Evolutionary conservation across 495 filamentous ascomycete genomes (phyloP), one percentile per base, ranked within the genome.

Genomic region (Filosporella fistucella): DNA sequence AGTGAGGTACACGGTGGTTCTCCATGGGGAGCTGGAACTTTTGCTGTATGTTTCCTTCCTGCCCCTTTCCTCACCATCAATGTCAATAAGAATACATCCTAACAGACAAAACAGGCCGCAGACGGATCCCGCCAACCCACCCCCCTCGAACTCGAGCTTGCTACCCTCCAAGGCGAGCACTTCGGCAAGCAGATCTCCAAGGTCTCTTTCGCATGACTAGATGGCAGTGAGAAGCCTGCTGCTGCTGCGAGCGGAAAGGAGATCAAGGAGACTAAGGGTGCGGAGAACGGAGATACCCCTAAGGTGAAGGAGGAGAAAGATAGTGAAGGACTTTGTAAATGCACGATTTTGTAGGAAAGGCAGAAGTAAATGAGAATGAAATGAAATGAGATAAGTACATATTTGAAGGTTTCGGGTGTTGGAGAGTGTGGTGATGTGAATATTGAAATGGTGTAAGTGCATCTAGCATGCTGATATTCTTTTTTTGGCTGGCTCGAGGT

Each of bases 1-100:
- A 51, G 62, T 13, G 88, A 95, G 73, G 75, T 89, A 42, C 86
- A 84, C 63, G 93, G 93, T 58, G 94, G 93, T 26, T 77, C 74
- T 50, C 74, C 93, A 16, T 98, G 94, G 93, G 93, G 93, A 58
- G 91, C 93, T 28, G 93, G 93, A 63, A 96, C 93, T 40, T 91
- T 96, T 58, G 74, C 91, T 49, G 84, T 81, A 47, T 47, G 57
- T 52, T n/a, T n/a, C n/a, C 18, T 26, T 1, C n/a, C 14, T 41
- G 1, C 22, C 22, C 13, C 13, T 30, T 21, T 5, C 20, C n/a
- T 8, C 4, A 38, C 35, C 8, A 43, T 2, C 24, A 22, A 32
- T 20, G n/a, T 4, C 3, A 8, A 23, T 22, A 35, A 13, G 18
- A 17, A 61, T 20, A n/a, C 33, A 58, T 38, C 62, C 38, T 48